Base-by-base conservation (phyloP, 2,329 filamentous ascomycete species). In the Drechslerella dactyloides region DNA sequence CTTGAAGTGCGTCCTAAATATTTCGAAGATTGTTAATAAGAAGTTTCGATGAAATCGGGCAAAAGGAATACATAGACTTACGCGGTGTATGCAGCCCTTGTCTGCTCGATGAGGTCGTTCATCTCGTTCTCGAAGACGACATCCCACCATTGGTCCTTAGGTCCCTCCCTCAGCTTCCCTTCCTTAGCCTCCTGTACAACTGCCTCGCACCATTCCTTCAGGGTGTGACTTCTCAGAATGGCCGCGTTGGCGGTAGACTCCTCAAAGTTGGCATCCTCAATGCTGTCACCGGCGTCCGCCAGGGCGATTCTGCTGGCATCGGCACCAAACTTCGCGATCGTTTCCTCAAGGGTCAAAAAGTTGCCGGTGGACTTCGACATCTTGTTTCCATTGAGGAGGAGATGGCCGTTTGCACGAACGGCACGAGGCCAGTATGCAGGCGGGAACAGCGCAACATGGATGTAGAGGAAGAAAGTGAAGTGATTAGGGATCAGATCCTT, bases 291-390 rank as follows among this genome's bases (percentile, higher is more conserved):
- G 11, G 92, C 92, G 80, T 99, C 94, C 17, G 93, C 93, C 74
- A 99, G 87, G 2, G 93, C 92, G 77, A 97, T 90, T 78, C 93
- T 87, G 48, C 90, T 89, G 11, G 94, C 94, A 79, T 97, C 94
- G 7, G 94, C 93, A 77, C 94, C 94, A 77, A 94, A 99, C 80
- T 99, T 99, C 76, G 88, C 85, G 13, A 93, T 89, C 30, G 93
- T 85, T 74, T 97, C 90, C 60, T 88, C 85, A 58, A 97, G 84
- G 10, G 94, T 97, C 79, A 99, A 84, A 83, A 99, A 99, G 82
- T 97, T 99, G 74, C 94, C 94, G 0, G 93, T 97, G 60, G 89
- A 93, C 83, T 99, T 99, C 79, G 88, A 90, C 94, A 99, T 99
- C 85, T 99, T 99, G 79, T 96, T 91, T 55, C 93, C 93, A 79